Evolutionary conservation across 352 stramenopile genomes (phyloP).

Genomic region (Phytopythium chamaehyphon): DNA sequence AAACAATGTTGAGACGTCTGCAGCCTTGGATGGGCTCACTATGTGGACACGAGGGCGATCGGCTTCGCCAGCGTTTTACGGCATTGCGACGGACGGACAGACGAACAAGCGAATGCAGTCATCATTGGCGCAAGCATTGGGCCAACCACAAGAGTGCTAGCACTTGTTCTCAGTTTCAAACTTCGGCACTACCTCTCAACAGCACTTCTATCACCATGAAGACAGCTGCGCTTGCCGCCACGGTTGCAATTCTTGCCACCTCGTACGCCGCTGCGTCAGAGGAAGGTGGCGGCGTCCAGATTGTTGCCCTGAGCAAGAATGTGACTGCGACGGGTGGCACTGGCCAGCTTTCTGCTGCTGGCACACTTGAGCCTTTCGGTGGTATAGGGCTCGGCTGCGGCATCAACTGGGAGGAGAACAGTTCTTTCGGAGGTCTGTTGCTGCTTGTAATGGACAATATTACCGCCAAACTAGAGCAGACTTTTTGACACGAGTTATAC

Average conservation of each 20-base stretch:
- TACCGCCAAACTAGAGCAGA: too few relatives aligned
- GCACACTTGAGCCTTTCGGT: conserved; percentile 6
- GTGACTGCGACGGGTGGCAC: neutral
- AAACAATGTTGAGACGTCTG: too few relatives aligned
- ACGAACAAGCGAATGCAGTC: too few relatives aligned
- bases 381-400: conserved; percentile 7
- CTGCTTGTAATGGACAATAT: too few relatives aligned
- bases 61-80: too few relatives aligned
- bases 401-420: conserved; percentile 8
- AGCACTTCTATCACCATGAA: neutral
- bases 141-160: too few relatives aligned
- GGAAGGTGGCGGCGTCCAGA: neutral
- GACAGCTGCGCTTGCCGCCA: neutral
- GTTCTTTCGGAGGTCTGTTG: conserved; percentile 3
- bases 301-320: conserved; percentile 7
- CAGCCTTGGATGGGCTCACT: too few relatives aligned
- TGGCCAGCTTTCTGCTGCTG: conserved; percentile 1
- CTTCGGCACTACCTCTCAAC: neutral
- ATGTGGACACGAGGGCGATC: too few relatives aligned
- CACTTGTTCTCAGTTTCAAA: neutral
- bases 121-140: too few relatives aligned
- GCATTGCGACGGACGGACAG: too few relatives aligned
- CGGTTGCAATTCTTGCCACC: neutral
- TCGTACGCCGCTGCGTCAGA: neutral
- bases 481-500: too few relatives aligned